phyloP scores from a whole-genome alignment of 1,284 basidiomycete species.

The Trichosporon inkin region DNA sequence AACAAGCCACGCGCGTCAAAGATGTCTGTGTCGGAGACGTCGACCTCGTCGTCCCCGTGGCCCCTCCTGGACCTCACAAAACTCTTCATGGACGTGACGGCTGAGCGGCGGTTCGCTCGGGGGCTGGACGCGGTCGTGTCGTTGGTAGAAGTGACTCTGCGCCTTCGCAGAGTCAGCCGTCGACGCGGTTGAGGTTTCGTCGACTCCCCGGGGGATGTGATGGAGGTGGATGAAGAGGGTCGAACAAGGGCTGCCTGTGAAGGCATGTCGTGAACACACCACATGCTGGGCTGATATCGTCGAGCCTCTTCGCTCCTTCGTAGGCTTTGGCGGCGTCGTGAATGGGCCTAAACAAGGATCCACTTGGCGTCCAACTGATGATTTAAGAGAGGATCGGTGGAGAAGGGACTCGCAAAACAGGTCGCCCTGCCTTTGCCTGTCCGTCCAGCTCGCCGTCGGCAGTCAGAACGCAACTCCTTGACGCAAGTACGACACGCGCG shows the following conservation, averaged over 20 bases:
- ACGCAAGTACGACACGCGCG: slow-evolving; percentile 1
- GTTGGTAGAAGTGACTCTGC: neutral
- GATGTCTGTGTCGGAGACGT: neutral
- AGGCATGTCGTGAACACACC: slow-evolving; percentile 8
- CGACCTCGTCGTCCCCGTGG: neutral
- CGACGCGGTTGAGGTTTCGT: neutral
- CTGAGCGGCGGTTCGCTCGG: neutral
- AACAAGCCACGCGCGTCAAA: neutral
- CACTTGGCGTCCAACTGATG: neutral
- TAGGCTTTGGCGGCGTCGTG: neutral
- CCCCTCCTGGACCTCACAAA: neutral
- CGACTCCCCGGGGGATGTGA: neutral
- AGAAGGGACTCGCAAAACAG: neutral
- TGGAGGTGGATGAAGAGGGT: neutral
- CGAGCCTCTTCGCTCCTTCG: neutral
- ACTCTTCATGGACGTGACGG: slow-evolving; percentile 8
- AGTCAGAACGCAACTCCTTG: neutral
- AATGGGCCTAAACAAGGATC: slow-evolving; percentile 6
- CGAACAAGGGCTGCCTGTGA: slow-evolving; percentile 3
- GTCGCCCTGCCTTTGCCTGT: neutral
- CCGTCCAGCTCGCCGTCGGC: neutral
- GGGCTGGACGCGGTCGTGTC: neutral
- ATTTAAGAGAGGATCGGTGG: slow-evolving; percentile 1
- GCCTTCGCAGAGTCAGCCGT: slow-evolving; percentile 2
- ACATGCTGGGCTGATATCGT: neutral